A percentile compares a stretch with the other conserved stretches of the same genome.
Evolutionary conservation across 2,329 filamentous ascomycete genomes (phyloP).

Genomic region (Pseudocercospora vitis): DNA sequence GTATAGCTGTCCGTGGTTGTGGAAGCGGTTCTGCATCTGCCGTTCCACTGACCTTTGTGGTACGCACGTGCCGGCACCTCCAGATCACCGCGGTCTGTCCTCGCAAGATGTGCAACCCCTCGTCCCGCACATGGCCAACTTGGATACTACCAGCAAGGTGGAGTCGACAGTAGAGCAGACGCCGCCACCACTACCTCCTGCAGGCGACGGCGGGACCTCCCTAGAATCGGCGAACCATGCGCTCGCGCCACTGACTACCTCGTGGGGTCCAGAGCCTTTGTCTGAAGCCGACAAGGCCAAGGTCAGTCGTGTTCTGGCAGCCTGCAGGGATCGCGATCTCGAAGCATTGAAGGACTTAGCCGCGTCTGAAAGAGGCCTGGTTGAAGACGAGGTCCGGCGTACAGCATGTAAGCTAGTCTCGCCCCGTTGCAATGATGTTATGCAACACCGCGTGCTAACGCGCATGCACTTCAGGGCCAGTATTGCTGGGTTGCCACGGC

Average conservation of each 20-base stretch:
- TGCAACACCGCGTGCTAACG: slow-evolving; percentile 1
- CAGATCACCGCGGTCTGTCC: background rate
- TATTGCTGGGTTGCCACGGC: slow-evolving; percentile 50
- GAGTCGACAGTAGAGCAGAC: slow-evolving; percentile 6
- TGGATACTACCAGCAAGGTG: slow-evolving; percentile 8
- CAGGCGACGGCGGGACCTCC: background rate
- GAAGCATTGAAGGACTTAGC: slow-evolving; percentile 45
- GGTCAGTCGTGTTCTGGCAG: slow-evolving; percentile 39
- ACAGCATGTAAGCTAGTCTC: slow-evolving; percentile 63
- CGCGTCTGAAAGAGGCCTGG: slow-evolving; percentile 46
- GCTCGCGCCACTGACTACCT: background rate
- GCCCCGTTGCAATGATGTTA: too few species aligned
- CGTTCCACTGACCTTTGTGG: background rate
- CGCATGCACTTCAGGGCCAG: slow-evolving; percentile 56
- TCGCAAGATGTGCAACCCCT: slow-evolving; percentile 8
- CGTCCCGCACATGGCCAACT: slow-evolving; percentile 10
- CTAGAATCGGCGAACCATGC: background rate
- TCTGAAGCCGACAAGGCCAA: slow-evolving; percentile 20
- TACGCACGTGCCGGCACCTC: background rate
- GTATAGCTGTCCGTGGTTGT: slow-evolving; percentile 14
- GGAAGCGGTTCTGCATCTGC: slow-evolving; percentile 14
- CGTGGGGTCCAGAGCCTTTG: slow-evolving; percentile 1
- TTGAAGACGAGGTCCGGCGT: slow-evolving; percentile 60
- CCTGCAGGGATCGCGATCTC: slow-evolving; percentile 45
- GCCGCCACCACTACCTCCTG: background rate